Percentiles rank a stretch among this genome's conserved stretches.
Conservation (phyloP, 257 asterid genomes). For the Leptodermis oblonga region DNA sequence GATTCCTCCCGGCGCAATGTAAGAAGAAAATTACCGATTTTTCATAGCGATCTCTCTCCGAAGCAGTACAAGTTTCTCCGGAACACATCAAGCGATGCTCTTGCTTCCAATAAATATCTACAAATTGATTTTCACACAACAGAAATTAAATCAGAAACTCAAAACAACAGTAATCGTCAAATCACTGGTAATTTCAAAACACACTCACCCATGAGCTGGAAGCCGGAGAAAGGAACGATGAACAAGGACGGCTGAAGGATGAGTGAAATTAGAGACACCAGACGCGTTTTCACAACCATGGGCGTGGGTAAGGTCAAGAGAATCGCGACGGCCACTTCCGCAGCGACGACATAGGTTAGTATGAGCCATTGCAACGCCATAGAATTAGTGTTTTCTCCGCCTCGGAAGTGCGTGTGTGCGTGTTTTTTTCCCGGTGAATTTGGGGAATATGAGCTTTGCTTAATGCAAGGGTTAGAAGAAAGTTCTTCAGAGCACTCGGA, state of each 20-base stretch:
- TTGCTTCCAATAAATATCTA: slow-evolving; percentile 88
- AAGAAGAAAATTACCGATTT: slow-evolving; percentile 78
- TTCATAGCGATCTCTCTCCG: slow-evolving; percentile 95
- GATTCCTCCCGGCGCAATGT: too few species aligned
- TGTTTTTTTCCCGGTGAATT: neutral
- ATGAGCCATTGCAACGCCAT: slow-evolving; percentile 92
- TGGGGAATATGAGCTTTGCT: slow-evolving; percentile 14
- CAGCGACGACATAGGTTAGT: slow-evolving; percentile 74
- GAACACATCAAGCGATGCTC: slow-evolving; percentile 83
- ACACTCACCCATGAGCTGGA: slow-evolving; percentile 77
- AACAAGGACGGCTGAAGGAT: slow-evolving; percentile 79
- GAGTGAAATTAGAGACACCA: slow-evolving; percentile 59
- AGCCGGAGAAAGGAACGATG: slow-evolving; percentile 72
- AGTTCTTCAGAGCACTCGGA: slow-evolving; percentile 12
- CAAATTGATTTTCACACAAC: too few species aligned
- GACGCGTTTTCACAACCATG: slow-evolving; percentile 52
- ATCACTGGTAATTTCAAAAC: neutral
- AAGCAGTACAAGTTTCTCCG: slow-evolving; percentile 80
- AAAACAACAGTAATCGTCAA: neutral
- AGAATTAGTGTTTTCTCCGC: neutral
- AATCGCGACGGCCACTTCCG: slow-evolving; percentile 70
- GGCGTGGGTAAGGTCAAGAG: slow-evolving; percentile 73
- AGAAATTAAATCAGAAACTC: neutral
- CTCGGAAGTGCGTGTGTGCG: neutral
- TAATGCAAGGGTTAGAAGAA: slow-evolving; percentile 16